These are phyloP conservation scores for Fusarium ambrosium DNA, from an alignment of 2,329 filamentous ascomycete species.

Conservation along the genomic window DNA sequence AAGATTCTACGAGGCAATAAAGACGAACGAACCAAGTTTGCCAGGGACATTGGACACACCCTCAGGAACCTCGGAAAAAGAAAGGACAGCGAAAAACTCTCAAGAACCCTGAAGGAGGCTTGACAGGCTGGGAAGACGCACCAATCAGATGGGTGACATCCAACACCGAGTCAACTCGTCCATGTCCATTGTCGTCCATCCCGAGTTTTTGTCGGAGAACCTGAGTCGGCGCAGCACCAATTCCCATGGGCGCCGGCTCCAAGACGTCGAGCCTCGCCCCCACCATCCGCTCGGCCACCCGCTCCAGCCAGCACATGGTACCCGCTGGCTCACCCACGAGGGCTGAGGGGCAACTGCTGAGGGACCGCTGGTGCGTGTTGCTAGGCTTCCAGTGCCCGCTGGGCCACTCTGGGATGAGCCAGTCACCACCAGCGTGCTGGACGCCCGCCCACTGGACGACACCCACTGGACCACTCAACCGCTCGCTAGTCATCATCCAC, in stretches of 20 bases:
- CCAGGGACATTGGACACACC: slow-evolving; percentile 4
- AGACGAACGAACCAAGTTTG: slow-evolving; percentile 12
- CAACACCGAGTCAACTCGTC: slow-evolving; percentile 39
- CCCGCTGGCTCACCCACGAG: slow-evolving; percentile 40
- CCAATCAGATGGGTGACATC: slow-evolving; percentile 39
- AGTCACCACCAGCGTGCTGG: slow-evolving; percentile 41
- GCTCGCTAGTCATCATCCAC: slow-evolving; percentile 21
- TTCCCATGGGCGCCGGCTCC: not conserved
- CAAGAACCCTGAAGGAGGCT: slow-evolving; percentile 33
- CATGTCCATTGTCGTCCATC: slow-evolving; percentile 35
- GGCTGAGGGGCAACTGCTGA: slow-evolving; percentile 37
- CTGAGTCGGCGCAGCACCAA: slow-evolving; percentile 34
- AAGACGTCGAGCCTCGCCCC: slow-evolving; percentile 26
- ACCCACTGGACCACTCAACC: slow-evolving; percentile 19
- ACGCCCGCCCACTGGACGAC: slow-evolving; percentile 35
- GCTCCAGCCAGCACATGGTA: slow-evolving; percentile 35
- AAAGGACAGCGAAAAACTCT: slow-evolving; percentile 27
- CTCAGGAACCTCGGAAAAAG: slow-evolving; percentile 32
- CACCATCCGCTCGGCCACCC: slow-evolving; percentile 31
- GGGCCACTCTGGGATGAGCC: slow-evolving; percentile 31
- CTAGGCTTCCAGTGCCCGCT: not conserved
- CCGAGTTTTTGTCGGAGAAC: slow-evolving; percentile 48
- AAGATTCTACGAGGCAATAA: slow-evolving; percentile 25
- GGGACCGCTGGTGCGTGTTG: slow-evolving; percentile 11
- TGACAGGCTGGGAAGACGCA: slow-evolving; percentile 15